Conservation (phyloP, 2,329 filamentous ascomycete genomes). For the Sordariomycetes sp. region DNA sequence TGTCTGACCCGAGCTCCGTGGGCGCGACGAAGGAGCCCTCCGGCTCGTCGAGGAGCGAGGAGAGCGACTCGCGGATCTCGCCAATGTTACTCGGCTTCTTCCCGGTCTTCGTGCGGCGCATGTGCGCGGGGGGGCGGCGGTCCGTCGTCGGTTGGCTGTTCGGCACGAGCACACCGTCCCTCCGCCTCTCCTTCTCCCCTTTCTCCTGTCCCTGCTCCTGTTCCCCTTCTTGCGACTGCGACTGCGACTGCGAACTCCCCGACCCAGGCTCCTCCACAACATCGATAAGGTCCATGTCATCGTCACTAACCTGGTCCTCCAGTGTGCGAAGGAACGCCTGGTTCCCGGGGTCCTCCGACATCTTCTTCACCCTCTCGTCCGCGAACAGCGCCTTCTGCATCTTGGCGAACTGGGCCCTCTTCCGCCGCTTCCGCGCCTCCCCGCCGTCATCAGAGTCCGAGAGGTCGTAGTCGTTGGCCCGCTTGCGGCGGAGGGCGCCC, state of each 20-base stretch:
- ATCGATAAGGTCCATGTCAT: constrained; percentile 65
- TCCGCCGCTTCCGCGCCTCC: constrained; percentile 64
- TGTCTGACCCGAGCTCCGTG: constrained; percentile 23
- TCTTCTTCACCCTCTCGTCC: constrained; percentile 82
- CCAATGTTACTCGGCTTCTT: constrained; percentile 62
- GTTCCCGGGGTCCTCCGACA: constrained; percentile 80
- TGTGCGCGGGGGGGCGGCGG: constrained; percentile 44
- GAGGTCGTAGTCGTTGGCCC: constrained; percentile 68
- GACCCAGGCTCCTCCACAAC: constrained; percentile 17
- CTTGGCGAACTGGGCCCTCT: constrained; percentile 76
- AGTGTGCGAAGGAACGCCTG: constrained; percentile 83
- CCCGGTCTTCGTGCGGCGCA: constrained; percentile 46
- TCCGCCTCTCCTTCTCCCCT: constrained; percentile 8
- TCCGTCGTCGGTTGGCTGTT: constrained; percentile 37
- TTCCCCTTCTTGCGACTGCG: constrained; percentile 13
- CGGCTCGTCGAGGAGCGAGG: constrained; percentile 66
- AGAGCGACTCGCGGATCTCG: constrained; percentile 74
- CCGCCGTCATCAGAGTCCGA: constrained; percentile 86
- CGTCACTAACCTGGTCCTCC: constrained; percentile 65
- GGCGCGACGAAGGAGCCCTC: constrained; percentile 30
- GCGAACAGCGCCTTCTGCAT: constrained; percentile 81
- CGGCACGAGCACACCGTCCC: constrained; percentile 22
- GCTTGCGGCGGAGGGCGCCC: constrained; percentile 73
- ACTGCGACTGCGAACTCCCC: constrained; percentile 17
- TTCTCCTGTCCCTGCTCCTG: constrained; percentile 9